These are phyloP conservation scores for Salix purpurea DNA, from an alignment of 345 rosid genomes.

Conservation along the genomic window DNA sequence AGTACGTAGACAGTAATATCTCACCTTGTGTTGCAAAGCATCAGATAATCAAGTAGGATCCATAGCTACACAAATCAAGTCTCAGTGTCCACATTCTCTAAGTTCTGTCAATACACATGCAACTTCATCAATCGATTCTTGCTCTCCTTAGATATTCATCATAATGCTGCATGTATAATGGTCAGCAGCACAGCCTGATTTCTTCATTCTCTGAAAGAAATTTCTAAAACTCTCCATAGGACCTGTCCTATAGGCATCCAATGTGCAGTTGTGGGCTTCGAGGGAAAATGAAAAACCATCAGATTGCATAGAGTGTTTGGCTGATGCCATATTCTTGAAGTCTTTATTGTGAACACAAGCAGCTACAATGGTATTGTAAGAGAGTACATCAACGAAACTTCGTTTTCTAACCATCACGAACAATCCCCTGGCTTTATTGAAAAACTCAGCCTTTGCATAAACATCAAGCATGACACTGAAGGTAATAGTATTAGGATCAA, in stretches of 20 bases:
- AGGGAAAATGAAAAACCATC: conserved; percentile 86
- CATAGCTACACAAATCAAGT: conserved; percentile 78
- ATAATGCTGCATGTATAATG: conserved; percentile 75
- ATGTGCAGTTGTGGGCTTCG: conserved; percentile 81
- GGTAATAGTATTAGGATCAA: conserved; percentile 60
- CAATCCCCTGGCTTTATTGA: conserved; percentile 56
- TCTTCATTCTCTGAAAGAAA: conserved; percentile 67
- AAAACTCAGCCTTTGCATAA: conserved; percentile 78
- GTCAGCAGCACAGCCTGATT: conserved; percentile 47
- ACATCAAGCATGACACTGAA: conserved; percentile 74
- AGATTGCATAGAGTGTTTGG: conserved; percentile 66
- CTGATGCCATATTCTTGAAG: conserved; percentile 55
- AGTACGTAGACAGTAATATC: background rate
- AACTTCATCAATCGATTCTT: conserved; percentile 79
- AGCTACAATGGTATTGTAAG: conserved; percentile 79
- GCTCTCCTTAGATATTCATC: conserved; percentile 84
- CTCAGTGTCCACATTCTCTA: conserved; percentile 50
- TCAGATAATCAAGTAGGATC: background rate
- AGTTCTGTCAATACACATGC: conserved; percentile 51
- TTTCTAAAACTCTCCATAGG: conserved; percentile 69
- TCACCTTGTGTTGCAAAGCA: background rate
- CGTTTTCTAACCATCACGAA: conserved; percentile 58
- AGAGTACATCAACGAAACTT: conserved; percentile 69
- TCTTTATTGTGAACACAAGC: conserved; percentile 65
- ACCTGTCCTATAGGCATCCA: conserved; percentile 80